These are phyloP conservation scores for Hanseniaspora taiwanica DNA, from an alignment of 805 yeast species.

Conservation along the genomic window DNA sequence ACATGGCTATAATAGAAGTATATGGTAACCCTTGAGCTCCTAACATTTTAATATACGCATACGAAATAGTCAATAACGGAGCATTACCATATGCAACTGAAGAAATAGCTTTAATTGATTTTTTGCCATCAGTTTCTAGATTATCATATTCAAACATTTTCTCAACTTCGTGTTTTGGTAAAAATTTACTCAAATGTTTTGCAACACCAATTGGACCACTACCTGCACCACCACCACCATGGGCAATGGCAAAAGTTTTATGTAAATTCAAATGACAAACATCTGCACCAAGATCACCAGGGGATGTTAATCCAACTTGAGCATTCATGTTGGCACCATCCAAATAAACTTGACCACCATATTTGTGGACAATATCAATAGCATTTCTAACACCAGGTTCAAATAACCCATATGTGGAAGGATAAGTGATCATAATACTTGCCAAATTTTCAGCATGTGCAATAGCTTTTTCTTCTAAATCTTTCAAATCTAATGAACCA, in stretches of 20 bases:
- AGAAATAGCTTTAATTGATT: slow-evolving; percentile 63
- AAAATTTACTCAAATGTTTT: slow-evolving; percentile 60
- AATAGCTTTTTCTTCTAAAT: slow-evolving; percentile 58
- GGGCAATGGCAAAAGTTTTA: slow-evolving; percentile 95
- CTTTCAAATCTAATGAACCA: slow-evolving; percentile 78
- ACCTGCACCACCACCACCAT: slow-evolving; percentile 99
- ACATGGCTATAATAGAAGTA: slow-evolving; percentile 80
- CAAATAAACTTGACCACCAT: slow-evolving; percentile 93
- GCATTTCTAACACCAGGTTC: slow-evolving; percentile 85
- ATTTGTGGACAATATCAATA: slow-evolving; percentile 65
- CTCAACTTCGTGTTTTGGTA: slow-evolving; percentile 64
- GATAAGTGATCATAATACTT: slow-evolving; percentile 92
- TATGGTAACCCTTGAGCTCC: slow-evolving; percentile 75
- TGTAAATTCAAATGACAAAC: slow-evolving; percentile 95
- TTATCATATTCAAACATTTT: slow-evolving; percentile 2
- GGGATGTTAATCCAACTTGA: slow-evolving; percentile 92
- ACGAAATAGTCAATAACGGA: slow-evolving; percentile 81
- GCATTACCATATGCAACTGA: slow-evolving; percentile 97
- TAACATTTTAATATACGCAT: slow-evolving; percentile 89
- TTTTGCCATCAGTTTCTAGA: slow-evolving; percentile 25
- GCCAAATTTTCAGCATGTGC: slow-evolving; percentile 62
- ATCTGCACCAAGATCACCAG: slow-evolving; percentile 96
- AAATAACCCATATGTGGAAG: slow-evolving; percentile 92
- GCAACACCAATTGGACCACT: slow-evolving; percentile 96
- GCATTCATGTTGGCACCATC: slow-evolving; percentile 99